Conservation (phyloP, 140 eudicot species). For the Oenanthe javanica region DNA sequence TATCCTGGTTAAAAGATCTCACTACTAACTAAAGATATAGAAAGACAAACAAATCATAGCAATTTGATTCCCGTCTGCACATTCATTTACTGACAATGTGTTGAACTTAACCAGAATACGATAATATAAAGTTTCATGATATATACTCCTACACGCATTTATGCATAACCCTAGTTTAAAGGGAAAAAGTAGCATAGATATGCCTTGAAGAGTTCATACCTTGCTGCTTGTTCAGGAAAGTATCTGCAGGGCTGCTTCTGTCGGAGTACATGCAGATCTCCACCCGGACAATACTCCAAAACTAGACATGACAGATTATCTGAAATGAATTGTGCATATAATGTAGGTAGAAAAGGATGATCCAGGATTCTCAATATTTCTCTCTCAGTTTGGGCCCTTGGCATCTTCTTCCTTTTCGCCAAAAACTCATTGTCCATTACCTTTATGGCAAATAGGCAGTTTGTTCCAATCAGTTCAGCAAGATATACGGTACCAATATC, state of each 20-base stretch:
- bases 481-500: slow-evolving; percentile 95
- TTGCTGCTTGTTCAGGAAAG: slow-evolving; percentile 84
- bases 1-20: neutral
- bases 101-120: neutral
- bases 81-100: neutral
- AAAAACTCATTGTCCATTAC: slow-evolving; percentile 92
- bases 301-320: slow-evolving; percentile 84
- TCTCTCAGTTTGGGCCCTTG: slow-evolving; percentile 88
- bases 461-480: slow-evolving; percentile 70
- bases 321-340: slow-evolving; percentile 82
- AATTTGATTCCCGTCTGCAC: neutral
- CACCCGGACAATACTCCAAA: slow-evolving; percentile 99
- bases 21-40: neutral
- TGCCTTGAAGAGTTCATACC: slow-evolving; percentile 27
- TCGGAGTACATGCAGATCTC: slow-evolving; percentile 87
- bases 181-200: slow-evolving; percentile 6
- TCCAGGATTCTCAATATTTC: slow-evolving; percentile 83
- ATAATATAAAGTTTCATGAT: neutral
- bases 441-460: slow-evolving; percentile 80
- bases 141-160: neutral
- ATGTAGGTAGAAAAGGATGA: slow-evolving; percentile 93
- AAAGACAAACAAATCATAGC: neutral
- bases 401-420: slow-evolving; percentile 76
- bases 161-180: neutral
- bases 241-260: slow-evolving; percentile 91